Evolutionary conservation across 108 stramenopile genomes (phyloP).

Genomic region (Epithemia pelagica): DNA sequence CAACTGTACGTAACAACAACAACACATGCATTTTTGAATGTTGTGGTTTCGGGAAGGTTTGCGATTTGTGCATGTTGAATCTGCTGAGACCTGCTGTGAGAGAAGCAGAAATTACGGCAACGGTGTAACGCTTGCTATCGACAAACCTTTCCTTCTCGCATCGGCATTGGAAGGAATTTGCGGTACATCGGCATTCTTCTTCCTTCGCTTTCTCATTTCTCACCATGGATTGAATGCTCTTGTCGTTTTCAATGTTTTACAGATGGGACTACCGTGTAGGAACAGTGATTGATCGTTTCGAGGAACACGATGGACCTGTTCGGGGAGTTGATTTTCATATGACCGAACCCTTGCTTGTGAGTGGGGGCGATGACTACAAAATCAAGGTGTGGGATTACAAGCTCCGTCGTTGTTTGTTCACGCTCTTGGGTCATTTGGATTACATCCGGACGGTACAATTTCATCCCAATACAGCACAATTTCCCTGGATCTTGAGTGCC

Average conservation of each 20-base stretch:
- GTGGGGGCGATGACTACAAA: constrained; percentile 99
- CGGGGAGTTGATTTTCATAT: constrained; percentile 98
- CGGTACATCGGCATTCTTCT: too few relatives aligned
- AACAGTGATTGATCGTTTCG: constrained; percentile 97
- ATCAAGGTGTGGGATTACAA: constrained; percentile 99
- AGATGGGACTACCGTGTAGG: constrained; percentile 98
- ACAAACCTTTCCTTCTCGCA: too few relatives aligned
- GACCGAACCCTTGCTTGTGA: constrained; percentile 90
- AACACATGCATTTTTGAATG: neutral
- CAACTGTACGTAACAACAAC: constrained; percentile 51
- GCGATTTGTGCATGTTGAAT: neutral
- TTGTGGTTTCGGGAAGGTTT: neutral
- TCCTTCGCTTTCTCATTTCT: too few relatives aligned
- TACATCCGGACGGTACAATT: constrained; percentile 99
- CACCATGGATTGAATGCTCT: too few relatives aligned
- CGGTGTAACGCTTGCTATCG: too few relatives aligned
- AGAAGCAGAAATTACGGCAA: too few relatives aligned
- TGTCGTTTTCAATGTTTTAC: constrained; percentile 1
- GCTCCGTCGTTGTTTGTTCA: constrained; percentile 96
- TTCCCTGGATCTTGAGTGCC: constrained; percentile 93
- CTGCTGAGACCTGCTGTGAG: neutral
- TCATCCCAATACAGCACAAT: constrained; percentile 90
- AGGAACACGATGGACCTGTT: constrained; percentile 99
- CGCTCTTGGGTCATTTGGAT: constrained; percentile 96
- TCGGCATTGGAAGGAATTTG: too few relatives aligned